Conservation (phyloP, 495 filamentous ascomycete species). For the Neurospora sp. region DNA sequence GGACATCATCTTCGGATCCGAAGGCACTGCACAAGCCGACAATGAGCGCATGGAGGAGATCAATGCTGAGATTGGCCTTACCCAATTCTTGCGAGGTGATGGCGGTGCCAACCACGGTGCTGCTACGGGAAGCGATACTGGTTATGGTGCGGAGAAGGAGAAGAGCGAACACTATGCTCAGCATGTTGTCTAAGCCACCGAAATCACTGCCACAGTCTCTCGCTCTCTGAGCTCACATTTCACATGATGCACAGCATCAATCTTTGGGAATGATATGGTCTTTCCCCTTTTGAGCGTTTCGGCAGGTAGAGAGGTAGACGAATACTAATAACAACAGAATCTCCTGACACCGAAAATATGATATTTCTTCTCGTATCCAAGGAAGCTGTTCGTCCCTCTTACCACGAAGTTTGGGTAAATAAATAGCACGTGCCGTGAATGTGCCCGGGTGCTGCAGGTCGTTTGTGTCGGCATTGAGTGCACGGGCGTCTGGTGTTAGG, state of each 20-base stretch:
- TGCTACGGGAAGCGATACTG: conserved; percentile 9
- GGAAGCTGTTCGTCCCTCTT: neutral
- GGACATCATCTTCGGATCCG: conserved; percentile 70
- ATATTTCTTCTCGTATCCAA: neutral
- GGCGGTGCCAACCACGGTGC: conserved; percentile 11
- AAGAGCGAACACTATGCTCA: conserved; percentile 4
- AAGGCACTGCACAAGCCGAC: conserved; percentile 58
- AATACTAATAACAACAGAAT: neutral
- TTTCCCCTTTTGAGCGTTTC: neutral
- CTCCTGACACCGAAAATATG: neutral
- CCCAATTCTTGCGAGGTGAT: conserved; percentile 24
- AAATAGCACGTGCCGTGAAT: neutral
- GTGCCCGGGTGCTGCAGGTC: neutral
- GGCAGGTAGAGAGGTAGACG: neutral
- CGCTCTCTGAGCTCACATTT: neutral
- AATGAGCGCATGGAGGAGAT: conserved; percentile 64
- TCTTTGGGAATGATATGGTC: too few relatives aligned
- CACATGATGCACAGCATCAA: neutral
- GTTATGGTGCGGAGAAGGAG: conserved; percentile 16
- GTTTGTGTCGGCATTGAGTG: neutral
- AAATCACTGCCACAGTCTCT: neutral
- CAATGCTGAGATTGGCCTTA: conserved; percentile 59
- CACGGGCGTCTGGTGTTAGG: neutral
- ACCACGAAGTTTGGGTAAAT: neutral
- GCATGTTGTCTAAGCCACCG: conserved; percentile 1